Conservation (phyloP, 163 green algal genomes). For the Coccomyxa subellipsoidea region DNA sequence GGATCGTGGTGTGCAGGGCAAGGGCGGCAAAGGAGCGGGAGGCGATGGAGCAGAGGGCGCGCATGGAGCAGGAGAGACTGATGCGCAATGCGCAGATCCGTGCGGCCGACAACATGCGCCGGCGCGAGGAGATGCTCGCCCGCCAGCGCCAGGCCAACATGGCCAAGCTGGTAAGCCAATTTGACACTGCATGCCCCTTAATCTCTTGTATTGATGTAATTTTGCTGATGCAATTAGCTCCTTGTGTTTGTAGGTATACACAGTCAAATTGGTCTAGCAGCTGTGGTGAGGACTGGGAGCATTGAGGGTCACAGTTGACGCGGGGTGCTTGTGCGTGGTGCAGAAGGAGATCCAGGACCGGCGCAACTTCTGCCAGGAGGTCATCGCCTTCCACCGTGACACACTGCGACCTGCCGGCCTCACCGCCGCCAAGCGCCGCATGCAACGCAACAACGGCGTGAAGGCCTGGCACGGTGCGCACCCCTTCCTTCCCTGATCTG, state of each 20-base stretch:
- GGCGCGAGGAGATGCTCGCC: not conserved
- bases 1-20: not conserved
- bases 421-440: not conserved
- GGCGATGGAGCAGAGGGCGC: not conserved
- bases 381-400: slow-evolving; percentile 15
- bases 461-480: slow-evolving; percentile 17
- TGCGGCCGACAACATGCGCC: not conserved
- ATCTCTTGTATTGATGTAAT: not conserved
- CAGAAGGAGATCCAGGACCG: slow-evolving; percentile 18
- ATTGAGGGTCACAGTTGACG: too few species aligned
- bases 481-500: not conserved
- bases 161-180: not conserved
- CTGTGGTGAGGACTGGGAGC: too few species aligned
- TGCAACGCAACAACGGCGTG: slow-evolving; percentile 12
- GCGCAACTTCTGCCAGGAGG: slow-evolving; percentile 14
- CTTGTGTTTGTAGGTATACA: too few species aligned
- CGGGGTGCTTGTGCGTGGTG: not conserved
- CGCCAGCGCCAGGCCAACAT: not conserved
- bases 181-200: not conserved
- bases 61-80: not conserved
- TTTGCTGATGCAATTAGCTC: too few species aligned
- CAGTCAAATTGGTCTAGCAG: too few species aligned
- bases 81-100: not conserved
- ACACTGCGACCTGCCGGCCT: slow-evolving; percentile 1
- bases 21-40: not conserved